phyloP scores from a whole-genome alignment of 1,284 basidiomycete genomes.

The Cystobasidiaceae sp. region DNA sequence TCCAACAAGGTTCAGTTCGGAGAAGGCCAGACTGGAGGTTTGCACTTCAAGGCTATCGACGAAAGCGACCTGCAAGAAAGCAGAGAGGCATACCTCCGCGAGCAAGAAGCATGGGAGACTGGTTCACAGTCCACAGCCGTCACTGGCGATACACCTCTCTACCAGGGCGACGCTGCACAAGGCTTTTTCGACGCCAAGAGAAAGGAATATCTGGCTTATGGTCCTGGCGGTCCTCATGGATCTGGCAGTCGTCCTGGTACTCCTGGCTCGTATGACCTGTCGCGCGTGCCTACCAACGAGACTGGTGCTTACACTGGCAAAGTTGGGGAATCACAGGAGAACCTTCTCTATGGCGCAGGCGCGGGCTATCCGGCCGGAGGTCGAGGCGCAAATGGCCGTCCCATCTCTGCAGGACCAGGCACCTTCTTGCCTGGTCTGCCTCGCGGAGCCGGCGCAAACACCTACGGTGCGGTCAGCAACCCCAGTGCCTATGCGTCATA shows the following conservation, averaged over 20 bases:
- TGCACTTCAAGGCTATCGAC: conserved; percentile 45
- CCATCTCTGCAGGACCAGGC: no score
- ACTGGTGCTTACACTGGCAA: no score
- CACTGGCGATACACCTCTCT: conserved; percentile 20
- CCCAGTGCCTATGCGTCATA: conserved; percentile 11
- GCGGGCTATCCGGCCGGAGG: background rate
- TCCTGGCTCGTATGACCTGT: conserved; percentile 18
- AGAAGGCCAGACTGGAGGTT: conserved; percentile 53
- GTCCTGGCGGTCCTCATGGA: conserved; percentile 17
- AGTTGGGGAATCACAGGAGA: conserved; percentile 13
- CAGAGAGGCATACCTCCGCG: conserved; percentile 41
- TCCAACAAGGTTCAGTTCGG: conserved; percentile 55
- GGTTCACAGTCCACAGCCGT: conserved; percentile 29
- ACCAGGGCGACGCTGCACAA: background rate
- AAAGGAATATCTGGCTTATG: conserved; percentile 29
- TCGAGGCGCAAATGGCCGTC: no score
- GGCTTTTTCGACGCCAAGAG: conserved; percentile 21
- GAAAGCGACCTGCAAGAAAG: conserved; percentile 46
- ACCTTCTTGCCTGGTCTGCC: background rate
- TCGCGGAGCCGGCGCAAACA: background rate
- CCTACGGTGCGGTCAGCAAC: background rate
- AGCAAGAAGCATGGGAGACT: conserved; percentile 41
- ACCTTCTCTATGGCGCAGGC: conserved; percentile 17
- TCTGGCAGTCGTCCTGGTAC: conserved; percentile 14
- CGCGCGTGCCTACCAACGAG: conserved; percentile 5